Evolutionary conservation across 306 rosid species (phyloP).

Genomic region (Rosa multiflora): DNA sequence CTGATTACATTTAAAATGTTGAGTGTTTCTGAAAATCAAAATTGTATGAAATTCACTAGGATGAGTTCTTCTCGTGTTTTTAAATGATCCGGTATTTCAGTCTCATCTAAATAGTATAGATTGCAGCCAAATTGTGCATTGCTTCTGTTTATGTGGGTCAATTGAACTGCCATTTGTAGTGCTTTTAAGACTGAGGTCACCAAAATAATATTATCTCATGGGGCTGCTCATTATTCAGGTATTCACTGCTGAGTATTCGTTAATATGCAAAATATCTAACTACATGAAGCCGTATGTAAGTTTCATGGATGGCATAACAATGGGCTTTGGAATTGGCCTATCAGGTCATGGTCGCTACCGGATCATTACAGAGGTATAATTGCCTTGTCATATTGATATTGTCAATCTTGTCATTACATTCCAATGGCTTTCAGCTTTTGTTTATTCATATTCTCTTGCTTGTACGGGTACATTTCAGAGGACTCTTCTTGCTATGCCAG

Average conservation of each 20-base stretch:
- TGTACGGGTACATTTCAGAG: constrained; percentile 48
- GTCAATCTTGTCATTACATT: not conserved
- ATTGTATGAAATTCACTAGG: not conserved
- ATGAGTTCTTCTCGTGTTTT: not conserved
- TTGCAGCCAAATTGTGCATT: not conserved
- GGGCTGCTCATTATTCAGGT: constrained; percentile 52
- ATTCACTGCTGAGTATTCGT: constrained; percentile 89
- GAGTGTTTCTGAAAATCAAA: not conserved
- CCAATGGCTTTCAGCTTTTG: constrained; percentile 20
- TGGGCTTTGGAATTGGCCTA: constrained; percentile 98
- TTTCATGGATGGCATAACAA: constrained; percentile 96
- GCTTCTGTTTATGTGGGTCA: not conserved
- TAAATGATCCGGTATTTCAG: not conserved
- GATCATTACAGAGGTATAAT: constrained; percentile 82
- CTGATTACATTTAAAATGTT: not conserved
- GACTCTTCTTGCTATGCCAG: constrained; percentile 98
- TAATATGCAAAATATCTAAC: constrained; percentile 82
- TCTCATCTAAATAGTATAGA: not conserved
- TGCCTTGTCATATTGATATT: constrained; percentile 16
- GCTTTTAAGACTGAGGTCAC: constrained; percentile 26
- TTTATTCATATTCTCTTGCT: not conserved
- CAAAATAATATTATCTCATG: constrained; percentile 20
- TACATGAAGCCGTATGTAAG: constrained; percentile 90
- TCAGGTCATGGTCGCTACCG: constrained; percentile 95
- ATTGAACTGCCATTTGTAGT: constrained; percentile 12